Evolutionary conservation across 1,139 yeast genomes (phyloP).

Genomic region (Saccharomyces hybrid): DNA sequence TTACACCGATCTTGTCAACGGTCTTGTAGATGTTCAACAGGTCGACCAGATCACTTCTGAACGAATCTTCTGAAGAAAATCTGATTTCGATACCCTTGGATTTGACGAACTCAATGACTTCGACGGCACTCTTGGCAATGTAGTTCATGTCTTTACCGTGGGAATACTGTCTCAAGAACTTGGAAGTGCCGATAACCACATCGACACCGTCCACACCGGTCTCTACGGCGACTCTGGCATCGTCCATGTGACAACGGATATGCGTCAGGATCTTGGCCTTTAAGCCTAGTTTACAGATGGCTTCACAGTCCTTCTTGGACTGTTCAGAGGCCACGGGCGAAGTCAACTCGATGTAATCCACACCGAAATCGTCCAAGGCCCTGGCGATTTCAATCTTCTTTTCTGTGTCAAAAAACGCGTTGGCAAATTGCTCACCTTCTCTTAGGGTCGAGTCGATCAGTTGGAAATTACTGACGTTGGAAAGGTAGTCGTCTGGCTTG

Average conservation of each 20-base stretch:
- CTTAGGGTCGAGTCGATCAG: constrained; percentile 90
- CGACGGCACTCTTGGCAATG: constrained; percentile 92
- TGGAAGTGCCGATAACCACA: constrained; percentile 96
- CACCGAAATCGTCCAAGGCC: constrained; percentile 95
- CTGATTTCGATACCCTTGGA: constrained; percentile 94
- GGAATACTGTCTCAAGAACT: constrained; percentile 84
- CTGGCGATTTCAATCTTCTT: constrained; percentile 95
- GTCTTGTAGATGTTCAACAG: constrained; percentile 90
- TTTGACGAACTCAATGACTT: constrained; percentile 95
- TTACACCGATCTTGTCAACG: constrained; percentile 94
- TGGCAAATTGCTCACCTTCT: constrained; percentile 98
- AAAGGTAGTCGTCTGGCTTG: constrained; percentile 82
- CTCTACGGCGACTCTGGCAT: constrained; percentile 91
- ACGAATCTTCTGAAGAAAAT: constrained; percentile 94
- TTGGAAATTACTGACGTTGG: constrained; percentile 83
- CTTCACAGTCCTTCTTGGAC: constrained; percentile 88
- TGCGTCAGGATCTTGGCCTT: constrained; percentile 88
- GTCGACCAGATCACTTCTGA: constrained; percentile 94
- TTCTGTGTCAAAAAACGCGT: constrained; percentile 89
- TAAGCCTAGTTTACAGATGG: constrained; percentile 92
- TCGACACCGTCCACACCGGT: constrained; percentile 99
- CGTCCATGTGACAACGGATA: constrained; percentile 98
- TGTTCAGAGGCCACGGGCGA: constrained; percentile 98
- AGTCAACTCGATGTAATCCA: constrained; percentile 91
- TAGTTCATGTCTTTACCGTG: constrained; percentile 99